Base-by-base conservation (phyloP, 257 asterid genomes). In the Solanum sejunctum region DNA sequence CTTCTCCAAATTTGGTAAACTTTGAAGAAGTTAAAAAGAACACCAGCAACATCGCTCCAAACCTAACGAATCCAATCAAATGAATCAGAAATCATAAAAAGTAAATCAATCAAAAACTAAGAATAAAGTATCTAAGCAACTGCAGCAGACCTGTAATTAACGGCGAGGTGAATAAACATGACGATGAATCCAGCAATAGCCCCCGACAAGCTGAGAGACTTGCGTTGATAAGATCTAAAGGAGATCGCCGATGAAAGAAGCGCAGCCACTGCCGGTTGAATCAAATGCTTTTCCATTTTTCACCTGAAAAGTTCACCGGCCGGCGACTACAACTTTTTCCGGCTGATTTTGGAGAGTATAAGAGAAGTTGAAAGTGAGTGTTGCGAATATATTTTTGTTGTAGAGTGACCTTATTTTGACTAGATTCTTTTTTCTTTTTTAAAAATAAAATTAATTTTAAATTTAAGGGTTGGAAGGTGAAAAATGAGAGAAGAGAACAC, bases 11-110 rank as follows among this genome's bases (percentile, higher is more conserved):
- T 84, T 89, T 95, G 49, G 99, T 94, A 78, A 94, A 87, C 92
- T 92, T 90, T 12, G 99, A 96, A 51, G 97, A 96, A 67, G 98
- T 91, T 88, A 92, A 87, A 84, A 92, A 94, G 93, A 96, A 96
- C 60, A 84, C 91, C 61, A 96, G 91, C 86, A 96, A 88, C 86
- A 91, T 86, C 66, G 98, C 97, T 28, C 97, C 98, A 80, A 92
- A 91, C 89, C 98, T 94, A 5, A 52, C 39, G n/a, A 78, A 5
- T 49, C 26, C 81, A 66, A 86, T 64, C 39, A 85, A n/a, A 56
- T 66, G 61, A 55, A 80, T 32, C 43, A 55, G 26, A 81, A 66
- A 43, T 16, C 85, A 89, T 15, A 57, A 7, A 89, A 39, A 54
- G 52, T 70, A 72, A 85, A 80, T 23, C 36, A 26, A 78, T 18